Conservation (phyloP, 2,329 filamentous ascomycete genomes). For the Pseudogymnoascus sp. region DNA sequence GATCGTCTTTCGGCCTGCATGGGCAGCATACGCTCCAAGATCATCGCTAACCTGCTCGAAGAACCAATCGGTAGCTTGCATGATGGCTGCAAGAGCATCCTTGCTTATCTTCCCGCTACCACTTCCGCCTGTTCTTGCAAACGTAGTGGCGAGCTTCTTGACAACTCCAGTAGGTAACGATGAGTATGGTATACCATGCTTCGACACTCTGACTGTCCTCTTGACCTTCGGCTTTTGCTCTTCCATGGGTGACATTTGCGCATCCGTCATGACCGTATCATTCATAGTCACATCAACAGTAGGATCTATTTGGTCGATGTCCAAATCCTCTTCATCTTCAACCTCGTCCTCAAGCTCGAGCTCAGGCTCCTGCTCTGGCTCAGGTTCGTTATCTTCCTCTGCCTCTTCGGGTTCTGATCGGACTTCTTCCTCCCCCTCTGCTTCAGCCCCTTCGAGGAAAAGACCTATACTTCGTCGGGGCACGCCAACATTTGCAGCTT, state of each 20-base stretch:
- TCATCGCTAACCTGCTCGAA: conserved; percentile 83
- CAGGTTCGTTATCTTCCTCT: conserved; percentile 21
- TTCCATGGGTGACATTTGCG: not conserved
- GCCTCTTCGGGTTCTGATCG: conserved; percentile 14
- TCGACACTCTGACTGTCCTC: conserved; percentile 54
- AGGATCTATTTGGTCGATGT: not conserved
- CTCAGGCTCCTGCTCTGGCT: conserved; percentile 21
- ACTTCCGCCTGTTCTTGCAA: conserved; percentile 58
- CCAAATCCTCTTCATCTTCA: conserved; percentile 21
- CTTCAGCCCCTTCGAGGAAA: conserved; percentile 10
- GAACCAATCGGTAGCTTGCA: conserved; percentile 81
- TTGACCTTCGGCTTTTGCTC: conserved; percentile 29
- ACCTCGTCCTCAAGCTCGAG: conserved; percentile 23
- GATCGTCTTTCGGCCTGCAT: conserved; percentile 76
- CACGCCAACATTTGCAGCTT: not conserved
- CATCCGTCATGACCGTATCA: conserved; percentile 16
- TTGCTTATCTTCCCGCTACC: conserved; percentile 63
- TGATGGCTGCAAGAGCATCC: conserved; percentile 66
- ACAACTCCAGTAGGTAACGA: conserved; percentile 66
- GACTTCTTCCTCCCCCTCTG: conserved; percentile 15
- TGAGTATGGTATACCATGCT: conserved; percentile 67
- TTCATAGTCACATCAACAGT: conserved; percentile 14
- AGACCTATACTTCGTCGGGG: not conserved
- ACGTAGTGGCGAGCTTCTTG: conserved; percentile 64
- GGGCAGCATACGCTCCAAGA: conserved; percentile 68